Percentiles rank a stretch among this genome's conserved stretches.
Evolutionary conservation across 768 basidiomycete genomes (phyloP).

Genomic region (Lentinula guzmanii): DNA sequence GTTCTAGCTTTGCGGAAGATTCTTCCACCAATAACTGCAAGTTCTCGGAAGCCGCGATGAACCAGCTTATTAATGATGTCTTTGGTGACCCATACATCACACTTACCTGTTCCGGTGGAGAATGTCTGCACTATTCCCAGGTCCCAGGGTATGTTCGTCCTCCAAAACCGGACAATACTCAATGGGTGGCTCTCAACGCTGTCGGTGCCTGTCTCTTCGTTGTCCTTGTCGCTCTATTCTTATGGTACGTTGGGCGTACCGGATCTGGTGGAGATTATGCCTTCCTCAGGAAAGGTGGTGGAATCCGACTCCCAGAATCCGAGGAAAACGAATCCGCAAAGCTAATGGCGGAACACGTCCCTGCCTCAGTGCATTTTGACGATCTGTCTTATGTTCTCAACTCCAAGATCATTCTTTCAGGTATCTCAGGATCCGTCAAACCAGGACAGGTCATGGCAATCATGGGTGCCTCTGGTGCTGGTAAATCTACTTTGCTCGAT

Average conservation of each 20-base stretch:
- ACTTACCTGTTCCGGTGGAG: slow-evolving; percentile 80
- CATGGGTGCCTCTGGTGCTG: slow-evolving; percentile 95
- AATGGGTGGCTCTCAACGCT: slow-evolving; percentile 80
- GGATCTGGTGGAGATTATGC: slow-evolving; percentile 54
- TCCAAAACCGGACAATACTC: slow-evolving; percentile 74
- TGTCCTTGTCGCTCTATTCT: slow-evolving; percentile 33
- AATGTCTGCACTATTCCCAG: slow-evolving; percentile 90
- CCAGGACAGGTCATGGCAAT: slow-evolving; percentile 92
- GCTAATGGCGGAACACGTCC: slow-evolving; percentile 92
- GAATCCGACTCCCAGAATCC: slow-evolving; percentile 68
- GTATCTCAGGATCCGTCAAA: slow-evolving; percentile 76
- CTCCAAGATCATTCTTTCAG: slow-evolving; percentile 64
- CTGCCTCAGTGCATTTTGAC: slow-evolving; percentile 89
- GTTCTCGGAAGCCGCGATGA: slow-evolving; percentile 97
- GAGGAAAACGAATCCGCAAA: slow-evolving; percentile 67
- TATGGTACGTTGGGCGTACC: slow-evolving; percentile 89
- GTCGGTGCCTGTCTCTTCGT: slow-evolving; percentile 75
- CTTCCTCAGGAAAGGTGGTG: slow-evolving; percentile 22
- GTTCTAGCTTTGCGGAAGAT: background rate
- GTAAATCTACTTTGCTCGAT: slow-evolving; percentile 94
- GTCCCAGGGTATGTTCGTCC: slow-evolving; percentile 89
- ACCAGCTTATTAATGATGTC: slow-evolving; percentile 85
- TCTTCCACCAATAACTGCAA: slow-evolving; percentile 51
- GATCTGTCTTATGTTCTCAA: slow-evolving; percentile 74
- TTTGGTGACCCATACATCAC: slow-evolving; percentile 93